Conservation (phyloP, 805 yeast genomes). For the Candida nitratophila region DNA sequence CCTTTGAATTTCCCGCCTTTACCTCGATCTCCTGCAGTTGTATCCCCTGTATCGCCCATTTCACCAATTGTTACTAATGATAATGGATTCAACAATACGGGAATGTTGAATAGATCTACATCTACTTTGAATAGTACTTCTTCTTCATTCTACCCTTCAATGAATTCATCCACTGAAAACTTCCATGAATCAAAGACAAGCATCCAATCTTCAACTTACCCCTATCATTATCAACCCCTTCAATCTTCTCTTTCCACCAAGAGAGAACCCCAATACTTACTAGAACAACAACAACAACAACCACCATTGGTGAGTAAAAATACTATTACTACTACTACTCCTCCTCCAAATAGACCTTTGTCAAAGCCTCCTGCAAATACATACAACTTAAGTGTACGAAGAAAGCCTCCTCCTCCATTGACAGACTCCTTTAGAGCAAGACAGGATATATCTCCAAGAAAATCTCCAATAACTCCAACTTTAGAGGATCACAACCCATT, state of each 20-base stretch:
- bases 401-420: conserved; percentile 13
- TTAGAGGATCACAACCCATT: background rate
- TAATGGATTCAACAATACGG: no score
- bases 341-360: conserved; percentile 5
- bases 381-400: conserved; percentile 8
- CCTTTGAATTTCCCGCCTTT: background rate
- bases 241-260: background rate
- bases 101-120: background rate
- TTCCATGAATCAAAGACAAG: conserved; percentile 6
- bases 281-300: background rate
- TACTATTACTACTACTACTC: background rate
- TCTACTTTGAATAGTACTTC: background rate
- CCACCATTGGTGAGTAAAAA: background rate
- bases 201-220: conserved; percentile 10
- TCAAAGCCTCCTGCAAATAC: conserved; percentile 7
- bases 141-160: conserved; percentile 2
- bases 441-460: background rate
- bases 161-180: background rate
- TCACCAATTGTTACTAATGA: no score
- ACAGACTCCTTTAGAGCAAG: background rate
- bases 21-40: no score
- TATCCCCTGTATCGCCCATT: no score
- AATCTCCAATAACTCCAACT: background rate
- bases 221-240: background rate
- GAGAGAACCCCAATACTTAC: background rate